A percentile compares a stretch with the other conserved stretches of the same genome.
These are phyloP conservation scores for Fistulifera pelliculosa DNA, from an alignment of 108 stramenopile species.

Conservation along the genomic window DNA sequence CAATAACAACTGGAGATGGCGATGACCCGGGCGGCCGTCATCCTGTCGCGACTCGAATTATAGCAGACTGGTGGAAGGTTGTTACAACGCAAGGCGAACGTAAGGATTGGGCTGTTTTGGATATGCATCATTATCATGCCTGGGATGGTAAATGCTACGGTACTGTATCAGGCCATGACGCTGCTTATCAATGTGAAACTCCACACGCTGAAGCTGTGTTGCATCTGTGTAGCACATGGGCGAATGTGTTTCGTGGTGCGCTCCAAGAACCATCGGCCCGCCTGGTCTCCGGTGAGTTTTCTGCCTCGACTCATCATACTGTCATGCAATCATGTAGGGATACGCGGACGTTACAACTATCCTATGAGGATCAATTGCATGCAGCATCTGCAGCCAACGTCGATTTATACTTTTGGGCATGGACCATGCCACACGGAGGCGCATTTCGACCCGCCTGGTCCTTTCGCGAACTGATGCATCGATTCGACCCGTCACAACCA, in stretches of 20 bases:
- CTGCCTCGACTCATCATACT: conserved; percentile 59
- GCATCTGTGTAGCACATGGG: conserved; percentile 40
- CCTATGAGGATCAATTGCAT: conserved; percentile 38
- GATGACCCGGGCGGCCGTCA: conserved; percentile 20
- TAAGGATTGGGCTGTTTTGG: conserved; percentile 50
- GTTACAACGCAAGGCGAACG: conserved; percentile 53
- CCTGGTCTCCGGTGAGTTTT: conserved; percentile 63
- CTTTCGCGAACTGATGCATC: conserved; percentile 53
- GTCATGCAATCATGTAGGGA: conserved; percentile 64
- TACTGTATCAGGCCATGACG: conserved; percentile 34
- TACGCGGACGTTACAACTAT: conserved; percentile 32
- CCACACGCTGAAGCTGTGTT: conserved; percentile 11
- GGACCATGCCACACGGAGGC: conserved; percentile 72
- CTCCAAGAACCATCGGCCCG: conserved; percentile 36
- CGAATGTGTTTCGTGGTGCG: conserved; percentile 33
- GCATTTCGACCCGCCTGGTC: conserved; percentile 70
- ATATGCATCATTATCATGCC: conserved; percentile 74
- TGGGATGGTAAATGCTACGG: conserved; percentile 57
- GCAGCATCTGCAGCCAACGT: conserved; percentile 43
- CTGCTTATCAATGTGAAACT: not conserved
- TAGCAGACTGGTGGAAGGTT: conserved; percentile 54
- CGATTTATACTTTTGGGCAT: conserved; percentile 66
- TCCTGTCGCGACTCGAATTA: conserved; percentile 20
- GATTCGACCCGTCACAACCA: conserved; percentile 34
- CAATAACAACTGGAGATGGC: conserved; percentile 8